These are phyloP conservation scores for Echium plantagineum DNA, from an alignment of 257 asterid genomes.

Conservation along the genomic window DNA sequence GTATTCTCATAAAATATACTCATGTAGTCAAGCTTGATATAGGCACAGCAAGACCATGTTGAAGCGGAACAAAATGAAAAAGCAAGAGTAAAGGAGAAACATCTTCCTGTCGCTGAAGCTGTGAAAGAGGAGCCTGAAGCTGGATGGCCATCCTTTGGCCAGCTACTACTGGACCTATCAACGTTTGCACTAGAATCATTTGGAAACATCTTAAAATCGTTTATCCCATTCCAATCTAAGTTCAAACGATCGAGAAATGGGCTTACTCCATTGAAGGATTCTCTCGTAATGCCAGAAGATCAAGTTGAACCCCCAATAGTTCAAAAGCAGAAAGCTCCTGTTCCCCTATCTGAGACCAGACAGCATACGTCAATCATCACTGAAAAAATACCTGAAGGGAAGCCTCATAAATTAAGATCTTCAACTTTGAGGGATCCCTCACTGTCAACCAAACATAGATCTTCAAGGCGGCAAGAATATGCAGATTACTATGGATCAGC, in stretches of 20 bases:
- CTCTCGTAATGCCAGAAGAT: slow-evolving; percentile 81
- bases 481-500: slow-evolving; percentile 63
- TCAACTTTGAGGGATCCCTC: slow-evolving; percentile 51
- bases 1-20: background rate
- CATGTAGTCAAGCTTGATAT: background rate
- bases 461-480: slow-evolving; percentile 77
- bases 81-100: slow-evolving; percentile 32
- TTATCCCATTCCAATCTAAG: slow-evolving; percentile 31
- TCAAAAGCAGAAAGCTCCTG: slow-evolving; percentile 52
- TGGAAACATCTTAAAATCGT: slow-evolving; percentile 29
- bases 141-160: slow-evolving; percentile 89
- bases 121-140: slow-evolving; percentile 57
- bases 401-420: slow-evolving; percentile 51
- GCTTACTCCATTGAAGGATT: slow-evolving; percentile 78
- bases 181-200: slow-evolving; percentile 56
- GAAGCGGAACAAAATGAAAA: slow-evolving; percentile 27
- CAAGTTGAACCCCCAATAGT: slow-evolving; percentile 39
- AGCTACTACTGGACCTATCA: slow-evolving; percentile 56
- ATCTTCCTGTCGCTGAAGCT: slow-evolving; percentile 25
- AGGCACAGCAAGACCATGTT: slow-evolving; percentile 37
- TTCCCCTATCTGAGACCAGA: slow-evolving; percentile 47
- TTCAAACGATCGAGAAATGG: slow-evolving; percentile 27
- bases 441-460: slow-evolving; percentile 61
- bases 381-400: slow-evolving; percentile 49
- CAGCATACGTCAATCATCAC: slow-evolving; percentile 26